phyloP scores from a whole-genome alignment of 352 stramenopile genomes.

The Pythium brassicae region DNA sequence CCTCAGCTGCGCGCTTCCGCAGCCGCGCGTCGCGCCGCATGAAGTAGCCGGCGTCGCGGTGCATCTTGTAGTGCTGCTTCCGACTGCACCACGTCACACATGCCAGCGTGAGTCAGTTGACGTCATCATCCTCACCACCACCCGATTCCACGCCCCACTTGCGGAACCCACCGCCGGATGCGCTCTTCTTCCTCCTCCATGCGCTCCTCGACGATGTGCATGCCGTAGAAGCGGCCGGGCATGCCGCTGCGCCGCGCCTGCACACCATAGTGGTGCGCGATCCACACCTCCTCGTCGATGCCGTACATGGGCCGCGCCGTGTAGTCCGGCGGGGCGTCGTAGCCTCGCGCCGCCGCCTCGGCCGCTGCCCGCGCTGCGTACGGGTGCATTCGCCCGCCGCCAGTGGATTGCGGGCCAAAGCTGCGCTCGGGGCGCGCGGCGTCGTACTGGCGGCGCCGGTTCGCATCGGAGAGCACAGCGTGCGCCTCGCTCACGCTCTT shows the following conservation, averaged over 20 bases:
- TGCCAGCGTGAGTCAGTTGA: neutral
- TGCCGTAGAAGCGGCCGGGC: slow-evolving; percentile 59
- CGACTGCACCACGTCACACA: slow-evolving; percentile 17
- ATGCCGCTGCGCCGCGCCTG: slow-evolving; percentile 40
- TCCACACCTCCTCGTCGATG: slow-evolving; percentile 82
- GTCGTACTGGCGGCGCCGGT: slow-evolving; percentile 61
- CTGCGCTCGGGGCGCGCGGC: slow-evolving; percentile 36
- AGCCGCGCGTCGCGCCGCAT: slow-evolving; percentile 63
- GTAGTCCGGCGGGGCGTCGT: slow-evolving; percentile 10
- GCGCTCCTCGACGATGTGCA: slow-evolving; percentile 70
- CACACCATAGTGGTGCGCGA: slow-evolving; percentile 76
- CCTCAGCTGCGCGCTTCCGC: slow-evolving; percentile 35
- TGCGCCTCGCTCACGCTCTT: slow-evolving; percentile 81
- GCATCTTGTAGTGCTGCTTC: slow-evolving; percentile 73
- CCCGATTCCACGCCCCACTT: neutral
- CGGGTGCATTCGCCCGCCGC: slow-evolving; percentile 39
- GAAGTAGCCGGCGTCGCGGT: slow-evolving; percentile 62
- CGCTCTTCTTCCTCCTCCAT: slow-evolving; percentile 60
- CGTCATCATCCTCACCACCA: too few species aligned
- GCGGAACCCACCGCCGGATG: slow-evolving; percentile 44
- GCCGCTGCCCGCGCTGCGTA: slow-evolving; percentile 36
- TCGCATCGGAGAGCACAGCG: slow-evolving; percentile 65
- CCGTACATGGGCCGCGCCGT: slow-evolving; percentile 38
- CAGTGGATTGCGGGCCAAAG: slow-evolving; percentile 39
- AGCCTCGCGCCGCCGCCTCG: slow-evolving; percentile 24